phyloP scores from a whole-genome alignment of 2,329 filamentous ascomycete genomes.

The Exserohilum rostratum region DNA sequence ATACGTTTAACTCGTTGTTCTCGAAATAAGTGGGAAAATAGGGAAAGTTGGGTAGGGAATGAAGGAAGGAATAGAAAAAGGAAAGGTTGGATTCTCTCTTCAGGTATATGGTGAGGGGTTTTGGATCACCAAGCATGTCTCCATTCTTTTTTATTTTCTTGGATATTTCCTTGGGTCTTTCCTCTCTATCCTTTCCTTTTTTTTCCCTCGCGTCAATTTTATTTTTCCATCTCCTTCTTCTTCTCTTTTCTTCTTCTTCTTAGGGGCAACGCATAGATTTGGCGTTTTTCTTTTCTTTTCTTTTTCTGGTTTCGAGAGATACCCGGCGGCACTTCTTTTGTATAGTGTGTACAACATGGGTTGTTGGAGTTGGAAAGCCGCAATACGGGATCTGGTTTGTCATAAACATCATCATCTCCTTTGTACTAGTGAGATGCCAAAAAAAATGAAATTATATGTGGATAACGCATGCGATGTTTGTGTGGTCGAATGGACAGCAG shows the following conservation, averaged over 20 bases:
- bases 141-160: neutral
- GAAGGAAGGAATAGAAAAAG: neutral
- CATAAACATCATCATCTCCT: neutral
- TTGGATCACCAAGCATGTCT: too few relatives aligned
- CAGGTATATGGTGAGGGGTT: neutral
- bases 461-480: neutral
- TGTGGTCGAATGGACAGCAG: too few relatives aligned
- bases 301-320: too few relatives aligned
- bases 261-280: neutral
- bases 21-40: constrained; percentile 29
- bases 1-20: constrained; percentile 41
- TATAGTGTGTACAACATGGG: constrained; percentile 1
- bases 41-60: too few relatives aligned
- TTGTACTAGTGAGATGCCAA: neutral
- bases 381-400: neutral
- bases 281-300: constrained; percentile 26
- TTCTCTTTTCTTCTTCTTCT: neutral
- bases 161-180: neutral
- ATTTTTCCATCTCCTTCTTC: neutral
- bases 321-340: constrained; percentile 15
- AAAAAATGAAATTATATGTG: neutral
- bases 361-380: neutral
- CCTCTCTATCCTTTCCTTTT: neutral
- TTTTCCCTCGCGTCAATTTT: too few relatives aligned
- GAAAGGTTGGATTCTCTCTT: neutral